phyloP scores from a whole-genome alignment of 176 grass and related monocot genomes.

The Aechmea fasciata region DNA sequence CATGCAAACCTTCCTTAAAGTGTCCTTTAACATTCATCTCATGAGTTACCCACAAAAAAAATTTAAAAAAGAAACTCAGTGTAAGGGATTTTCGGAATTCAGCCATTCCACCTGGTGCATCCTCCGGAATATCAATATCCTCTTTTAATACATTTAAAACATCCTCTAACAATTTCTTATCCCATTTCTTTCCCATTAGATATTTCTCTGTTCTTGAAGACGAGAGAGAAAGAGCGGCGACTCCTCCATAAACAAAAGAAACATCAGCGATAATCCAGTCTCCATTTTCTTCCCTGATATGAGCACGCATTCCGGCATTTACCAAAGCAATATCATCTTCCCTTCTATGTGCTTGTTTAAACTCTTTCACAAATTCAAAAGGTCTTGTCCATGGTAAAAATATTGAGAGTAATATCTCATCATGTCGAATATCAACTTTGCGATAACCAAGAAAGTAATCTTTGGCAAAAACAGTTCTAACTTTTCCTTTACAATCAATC shows the following conservation, averaged over 20 bases:
- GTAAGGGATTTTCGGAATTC: slow-evolving; percentile 92
- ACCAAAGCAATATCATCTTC: slow-evolving; percentile 98
- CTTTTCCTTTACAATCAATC: slow-evolving; percentile 53
- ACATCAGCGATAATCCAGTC: slow-evolving; percentile 54
- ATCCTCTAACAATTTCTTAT: slow-evolving; percentile 43
- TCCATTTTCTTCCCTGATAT: slow-evolving; percentile 47
- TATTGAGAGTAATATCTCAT: slow-evolving; percentile 78
- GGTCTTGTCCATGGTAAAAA: slow-evolving; percentile 75
- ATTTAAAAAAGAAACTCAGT: slow-evolving; percentile 98
- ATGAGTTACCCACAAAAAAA: slow-evolving; percentile 72
- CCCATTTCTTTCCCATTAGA: slow-evolving; percentile 57
- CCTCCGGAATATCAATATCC: slow-evolving; percentile 54
- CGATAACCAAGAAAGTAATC: slow-evolving; percentile 93
- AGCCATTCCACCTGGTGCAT: slow-evolving; percentile 96
- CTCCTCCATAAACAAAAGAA: slow-evolving; percentile 74
- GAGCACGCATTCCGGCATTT: slow-evolving; percentile 75
- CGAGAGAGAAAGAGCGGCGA: slow-evolving; percentile 57
- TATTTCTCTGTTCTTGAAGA: slow-evolving; percentile 59
- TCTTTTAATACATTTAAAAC: slow-evolving; percentile 65
- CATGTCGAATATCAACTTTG: slow-evolving; percentile 63
- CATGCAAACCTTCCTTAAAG: slow-evolving; percentile 36
- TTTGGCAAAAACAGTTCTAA: slow-evolving; percentile 49
- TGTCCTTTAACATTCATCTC: slow-evolving; percentile 62
- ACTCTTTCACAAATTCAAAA: slow-evolving; percentile 91
- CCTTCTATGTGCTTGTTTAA: slow-evolving; percentile 94